phyloP scores from a whole-genome alignment of 768 basidiomycete genomes.

The Boletus reticuloceps region DNA sequence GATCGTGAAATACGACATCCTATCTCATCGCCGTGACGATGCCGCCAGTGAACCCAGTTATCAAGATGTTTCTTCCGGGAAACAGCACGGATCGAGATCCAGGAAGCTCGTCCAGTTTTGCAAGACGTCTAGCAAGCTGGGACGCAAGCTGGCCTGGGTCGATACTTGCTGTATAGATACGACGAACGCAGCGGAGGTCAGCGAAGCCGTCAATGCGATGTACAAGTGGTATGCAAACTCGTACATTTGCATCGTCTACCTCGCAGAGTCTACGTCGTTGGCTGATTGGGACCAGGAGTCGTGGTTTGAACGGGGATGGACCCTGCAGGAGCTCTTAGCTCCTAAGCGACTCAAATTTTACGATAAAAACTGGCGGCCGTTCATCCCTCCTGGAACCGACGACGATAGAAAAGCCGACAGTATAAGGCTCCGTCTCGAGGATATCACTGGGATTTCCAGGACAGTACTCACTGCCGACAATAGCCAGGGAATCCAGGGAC shows the following conservation, averaged over 20 bases:
- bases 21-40: conserved; percentile 15
- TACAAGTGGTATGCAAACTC: conserved; percentile 24
- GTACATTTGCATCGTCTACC: conserved; percentile 19
- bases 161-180: conserved; percentile 26
- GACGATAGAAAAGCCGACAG: too few relatives aligned
- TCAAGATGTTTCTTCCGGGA: neutral
- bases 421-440: too few relatives aligned
- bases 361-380: too few relatives aligned
- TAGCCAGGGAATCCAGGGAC: too few relatives aligned
- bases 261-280: neutral
- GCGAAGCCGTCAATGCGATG: conserved; percentile 20
- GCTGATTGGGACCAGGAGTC: neutral
- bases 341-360: too few relatives aligned
- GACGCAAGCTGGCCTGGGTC: conserved; percentile 7
- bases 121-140: neutral
- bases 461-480: too few relatives aligned
- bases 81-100: neutral
- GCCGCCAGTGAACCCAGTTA: conserved; percentile 8
- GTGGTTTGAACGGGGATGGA: conserved; percentile 17
- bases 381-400: too few relatives aligned
- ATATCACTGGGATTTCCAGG: too few relatives aligned
- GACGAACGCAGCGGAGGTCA: conserved; percentile 12
- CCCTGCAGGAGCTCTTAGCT: neutral
- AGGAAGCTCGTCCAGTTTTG: conserved; percentile 7
- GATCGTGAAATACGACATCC: conserved; percentile 7